These are phyloP conservation scores for Graphiopsis chlorocephala DNA, from an alignment of 2,329 filamentous ascomycete species.

Conservation along the genomic window DNA sequence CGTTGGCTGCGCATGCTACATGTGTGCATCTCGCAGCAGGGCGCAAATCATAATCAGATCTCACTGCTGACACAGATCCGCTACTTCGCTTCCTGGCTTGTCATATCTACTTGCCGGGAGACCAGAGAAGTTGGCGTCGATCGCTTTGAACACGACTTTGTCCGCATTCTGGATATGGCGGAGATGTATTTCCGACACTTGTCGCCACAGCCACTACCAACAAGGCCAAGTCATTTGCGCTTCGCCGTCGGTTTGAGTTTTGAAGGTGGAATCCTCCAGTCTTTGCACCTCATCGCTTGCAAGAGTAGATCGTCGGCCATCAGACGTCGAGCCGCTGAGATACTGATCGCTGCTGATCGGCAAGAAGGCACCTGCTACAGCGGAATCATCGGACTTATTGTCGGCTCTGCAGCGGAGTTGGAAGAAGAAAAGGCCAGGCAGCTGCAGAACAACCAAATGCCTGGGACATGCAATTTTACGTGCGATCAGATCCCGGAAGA, in stretches of 20 bases:
- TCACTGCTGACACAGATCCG: slow-evolving; percentile 2
- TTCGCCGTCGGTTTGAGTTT: neutral
- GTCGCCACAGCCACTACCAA: neutral
- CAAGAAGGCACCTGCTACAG: neutral
- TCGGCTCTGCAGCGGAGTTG: neutral
- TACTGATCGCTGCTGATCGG: neutral
- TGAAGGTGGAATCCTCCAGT: neutral
- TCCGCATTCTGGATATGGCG: slow-evolving; percentile 1
- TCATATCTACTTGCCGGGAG: slow-evolving; percentile 2
- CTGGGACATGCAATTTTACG: neutral
- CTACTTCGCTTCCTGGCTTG: slow-evolving; percentile 12
- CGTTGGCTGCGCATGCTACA: neutral
- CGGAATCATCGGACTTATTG: neutral
- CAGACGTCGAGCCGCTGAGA: neutral
- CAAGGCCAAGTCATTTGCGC: neutral
- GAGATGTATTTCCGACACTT: neutral
- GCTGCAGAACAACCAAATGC: neutral
- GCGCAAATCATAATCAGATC: neutral
- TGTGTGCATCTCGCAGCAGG: neutral
- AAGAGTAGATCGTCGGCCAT: neutral
- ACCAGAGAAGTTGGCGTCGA: neutral
- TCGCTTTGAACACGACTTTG: neutral
- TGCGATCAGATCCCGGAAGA: slow-evolving; percentile 9
- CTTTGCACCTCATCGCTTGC: slow-evolving; percentile 10
- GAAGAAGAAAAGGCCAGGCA: neutral